Evolutionary conservation across 805 yeast genomes (phyloP).

Genomic region (Starmerella potacharoeniae): DNA sequence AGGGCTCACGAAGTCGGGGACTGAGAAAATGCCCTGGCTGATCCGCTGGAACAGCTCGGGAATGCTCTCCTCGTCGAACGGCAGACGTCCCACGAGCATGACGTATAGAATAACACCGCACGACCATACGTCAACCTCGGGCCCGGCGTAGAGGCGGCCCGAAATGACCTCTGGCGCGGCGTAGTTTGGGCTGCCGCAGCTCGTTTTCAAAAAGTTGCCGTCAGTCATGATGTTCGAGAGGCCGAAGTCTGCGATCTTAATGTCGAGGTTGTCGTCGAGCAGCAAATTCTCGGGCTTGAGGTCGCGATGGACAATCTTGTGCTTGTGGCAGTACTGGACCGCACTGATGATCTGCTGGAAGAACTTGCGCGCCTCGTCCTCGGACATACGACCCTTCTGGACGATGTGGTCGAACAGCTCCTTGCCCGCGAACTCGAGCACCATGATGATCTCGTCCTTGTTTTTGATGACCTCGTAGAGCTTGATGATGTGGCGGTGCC

Average conservation of each 20-base stretch:
- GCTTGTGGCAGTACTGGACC: slow-evolving; percentile 91
- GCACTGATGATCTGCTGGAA: slow-evolving; percentile 96
- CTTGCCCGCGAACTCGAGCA: slow-evolving; percentile 92
- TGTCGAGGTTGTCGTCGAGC: slow-evolving; percentile 79
- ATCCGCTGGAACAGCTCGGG: slow-evolving; percentile 90
- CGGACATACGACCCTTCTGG: slow-evolving; percentile 85
- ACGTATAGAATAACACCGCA: slow-evolving; percentile 92
- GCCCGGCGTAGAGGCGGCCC: slow-evolving; percentile 92
- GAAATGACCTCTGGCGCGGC: slow-evolving; percentile 97
- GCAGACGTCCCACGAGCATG: slow-evolving; percentile 90
- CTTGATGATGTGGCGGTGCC: slow-evolving; percentile 95
- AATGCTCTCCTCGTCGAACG: slow-evolving; percentile 91
- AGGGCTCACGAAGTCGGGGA: slow-evolving; percentile 73
- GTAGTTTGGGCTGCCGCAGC: slow-evolving; percentile 94
- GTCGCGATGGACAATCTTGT: slow-evolving; percentile 92
- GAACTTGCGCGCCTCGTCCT: slow-evolving; percentile 80
- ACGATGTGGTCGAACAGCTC: slow-evolving; percentile 92
- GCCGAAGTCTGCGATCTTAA: slow-evolving; percentile 94
- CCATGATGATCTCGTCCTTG: slow-evolving; percentile 93
- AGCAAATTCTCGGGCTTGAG: slow-evolving; percentile 89
- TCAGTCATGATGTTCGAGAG: slow-evolving; percentile 93
- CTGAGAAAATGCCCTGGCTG: slow-evolving; percentile 80
- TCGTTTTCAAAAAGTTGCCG: slow-evolving; percentile 87
- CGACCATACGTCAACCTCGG: slow-evolving; percentile 97
- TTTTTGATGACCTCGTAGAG: slow-evolving; percentile 90